Percentiles rank a stretch among this genome's conserved stretches.
These are phyloP conservation scores for Fusarium sp. DNA, from an alignment of 2,329 filamentous ascomycete genomes.

Conservation along the genomic window DNA sequence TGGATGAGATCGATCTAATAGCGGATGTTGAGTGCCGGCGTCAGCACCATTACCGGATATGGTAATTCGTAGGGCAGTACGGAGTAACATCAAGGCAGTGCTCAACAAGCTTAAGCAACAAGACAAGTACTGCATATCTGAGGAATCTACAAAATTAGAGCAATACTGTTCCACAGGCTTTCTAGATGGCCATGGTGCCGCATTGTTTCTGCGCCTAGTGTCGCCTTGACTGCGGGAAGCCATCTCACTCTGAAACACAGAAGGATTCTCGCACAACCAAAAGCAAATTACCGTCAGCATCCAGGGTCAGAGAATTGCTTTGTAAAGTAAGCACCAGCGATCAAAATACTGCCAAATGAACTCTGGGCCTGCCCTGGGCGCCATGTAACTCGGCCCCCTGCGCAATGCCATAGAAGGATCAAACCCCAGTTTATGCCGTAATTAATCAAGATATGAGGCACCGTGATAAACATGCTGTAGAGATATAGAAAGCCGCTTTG, in stretches of 20 bases:
- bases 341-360: too few relatives aligned
- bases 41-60: too few relatives aligned
- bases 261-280: neutral
- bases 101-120: too few relatives aligned
- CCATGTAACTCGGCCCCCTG: too few relatives aligned
- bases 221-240: neutral
- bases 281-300: neutral
- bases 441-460: neutral
- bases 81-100: too few relatives aligned
- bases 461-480: neutral
- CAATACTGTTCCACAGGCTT: too few relatives aligned
- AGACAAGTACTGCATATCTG: too few relatives aligned
- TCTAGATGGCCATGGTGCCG: too few relatives aligned
- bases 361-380: too few relatives aligned
- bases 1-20: neutral
- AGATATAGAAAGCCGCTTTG: neutral
- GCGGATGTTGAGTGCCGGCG: neutral
- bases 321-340: neutral
- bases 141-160: too few relatives aligned
- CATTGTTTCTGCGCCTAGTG: neutral
- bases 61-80: too few relatives aligned
- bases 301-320: neutral
- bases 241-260: constrained; percentile 6
- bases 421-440: neutral
- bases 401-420: neutral